These are phyloP conservation scores for Trametes sanguinea DNA, from an alignment of 768 basidiomycete genomes.

Conservation along the genomic window DNA sequence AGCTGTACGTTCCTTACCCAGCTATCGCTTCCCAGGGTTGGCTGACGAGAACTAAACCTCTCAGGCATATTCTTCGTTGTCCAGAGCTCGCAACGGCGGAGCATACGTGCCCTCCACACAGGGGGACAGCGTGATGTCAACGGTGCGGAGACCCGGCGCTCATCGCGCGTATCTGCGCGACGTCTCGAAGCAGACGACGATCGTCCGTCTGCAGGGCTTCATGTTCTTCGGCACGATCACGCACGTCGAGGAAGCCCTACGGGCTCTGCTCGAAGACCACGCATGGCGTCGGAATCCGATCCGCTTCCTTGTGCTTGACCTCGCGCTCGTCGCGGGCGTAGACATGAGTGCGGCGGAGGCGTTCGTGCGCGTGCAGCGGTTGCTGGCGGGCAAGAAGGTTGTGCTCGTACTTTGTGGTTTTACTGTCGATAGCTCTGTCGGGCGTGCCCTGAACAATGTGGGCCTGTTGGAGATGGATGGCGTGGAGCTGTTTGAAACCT, in stretches of 20 bases:
- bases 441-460: conserved; percentile 74
- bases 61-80: conserved; percentile 95
- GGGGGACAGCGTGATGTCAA: conserved; percentile 88
- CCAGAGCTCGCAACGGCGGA: conserved; percentile 82
- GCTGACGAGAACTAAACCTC: not conserved
- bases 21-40: not conserved
- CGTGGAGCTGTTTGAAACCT: conserved; percentile 78
- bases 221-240: conserved; percentile 94
- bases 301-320: conserved; percentile 87
- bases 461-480: conserved; percentile 74
- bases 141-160: conserved; percentile 84
- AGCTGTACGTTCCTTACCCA: conserved; percentile 60
- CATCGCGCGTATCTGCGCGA: conserved; percentile 92
- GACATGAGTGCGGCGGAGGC: conserved; percentile 97
- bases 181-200: conserved; percentile 87
- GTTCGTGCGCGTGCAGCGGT: conserved; percentile 85
- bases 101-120: conserved; percentile 81
- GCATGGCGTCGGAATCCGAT: conserved; percentile 76
- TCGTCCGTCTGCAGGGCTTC: conserved; percentile 87
- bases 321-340: conserved; percentile 83
- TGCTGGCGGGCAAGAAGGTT: conserved; percentile 75
- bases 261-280: conserved; percentile 68
- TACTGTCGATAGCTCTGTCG: conserved; percentile 59
- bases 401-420: conserved; percentile 90
- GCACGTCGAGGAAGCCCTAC: conserved; percentile 84